Percentiles rank a stretch among this genome's conserved stretches.
These are phyloP conservation scores for Caryopteris hybrid DNA, from an alignment of 305 asterid genomes.

Conservation along the genomic window DNA sequence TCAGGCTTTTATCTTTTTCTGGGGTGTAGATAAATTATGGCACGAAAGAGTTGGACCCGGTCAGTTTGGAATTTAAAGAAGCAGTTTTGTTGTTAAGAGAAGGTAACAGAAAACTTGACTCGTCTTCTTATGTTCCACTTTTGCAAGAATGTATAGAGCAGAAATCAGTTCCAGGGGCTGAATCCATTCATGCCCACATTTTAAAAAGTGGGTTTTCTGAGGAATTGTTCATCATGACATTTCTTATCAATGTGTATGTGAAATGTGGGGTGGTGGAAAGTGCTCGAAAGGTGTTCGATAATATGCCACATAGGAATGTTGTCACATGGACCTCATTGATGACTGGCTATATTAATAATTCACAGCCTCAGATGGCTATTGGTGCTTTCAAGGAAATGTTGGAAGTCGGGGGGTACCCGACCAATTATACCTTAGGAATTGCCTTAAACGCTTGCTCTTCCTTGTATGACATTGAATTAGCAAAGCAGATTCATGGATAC, in stretches of 20 bases:
- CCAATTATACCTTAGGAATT: conserved; percentile 62
- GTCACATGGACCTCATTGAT: conserved; percentile 87
- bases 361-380: conserved; percentile 51
- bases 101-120: conserved; percentile 36
- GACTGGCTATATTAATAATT: conserved; percentile 60
- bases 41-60: conserved; percentile 38
- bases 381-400: conserved; percentile 65
- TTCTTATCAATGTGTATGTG: conserved; percentile 66
- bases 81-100: conserved; percentile 34
- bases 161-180: conserved; percentile 40
- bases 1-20: not conserved
- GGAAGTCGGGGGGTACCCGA: conserved; percentile 61
- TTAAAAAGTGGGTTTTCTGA: conserved; percentile 50
- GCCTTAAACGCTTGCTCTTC: conserved; percentile 65
- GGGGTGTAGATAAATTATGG: conserved; percentile 30
- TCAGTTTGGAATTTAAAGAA: conserved; percentile 44
- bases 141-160: conserved; percentile 61
- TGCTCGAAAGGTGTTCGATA: conserved; percentile 68
- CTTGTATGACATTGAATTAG: conserved; percentile 46
- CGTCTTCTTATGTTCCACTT: conserved; percentile 59
- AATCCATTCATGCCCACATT: conserved; percentile 62
- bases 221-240: conserved; percentile 66
- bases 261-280: conserved; percentile 55
- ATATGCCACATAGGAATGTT: conserved; percentile 56
- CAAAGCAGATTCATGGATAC: conserved; percentile 78